Base-by-base conservation (phyloP, 2,329 filamentous ascomycete genomes). In the Colletotrichum phormii region DNA sequence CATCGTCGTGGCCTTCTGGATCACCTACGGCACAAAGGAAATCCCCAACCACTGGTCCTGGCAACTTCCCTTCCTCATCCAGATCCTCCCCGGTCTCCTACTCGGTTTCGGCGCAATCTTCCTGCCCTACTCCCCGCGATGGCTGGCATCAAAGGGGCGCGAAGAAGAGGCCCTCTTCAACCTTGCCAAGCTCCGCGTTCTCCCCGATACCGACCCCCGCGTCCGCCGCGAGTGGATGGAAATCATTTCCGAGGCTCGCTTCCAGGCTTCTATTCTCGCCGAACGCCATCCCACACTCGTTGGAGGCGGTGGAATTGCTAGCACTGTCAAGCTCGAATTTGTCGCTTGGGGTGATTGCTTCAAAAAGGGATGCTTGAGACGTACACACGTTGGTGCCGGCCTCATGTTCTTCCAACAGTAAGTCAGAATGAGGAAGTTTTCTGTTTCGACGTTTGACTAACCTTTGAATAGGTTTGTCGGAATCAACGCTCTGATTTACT, bases 331-430 rank as follows among this genome's bases (percentile, higher is more conserved):
- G 61, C 81, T 88, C 3, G 87, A 89, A 72, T 31, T 89, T 7
- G 84, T 82, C 0, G 81, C 82, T 1, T 89, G 86, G 82, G 75
- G 79, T 0, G 88, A 89, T 76, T 87, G 85, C 71, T 88, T 89
- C 77, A 84, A 79, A 70, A 80, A 79, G 18, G 85, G 86, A 4
- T 87, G 85, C 76, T 86, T 86, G 82, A 82, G 85, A 55, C 81
- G 82, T 13, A 82, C 81, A 0, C 74, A 78, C 59, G 82, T 90
- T 22, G 89, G 87, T 26, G 79, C 86, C 7, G 82, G 84, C 0
- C 76, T 91, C 15, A 87, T 88, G 83, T 90, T 90, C 76, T 91
- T 90, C 77, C 88, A 90, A 68, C 88, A 89, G 15, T 37, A 15
- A 37, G 35, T 37, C 15, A 0, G 12, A 15, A 2, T 37, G 35